These are phyloP conservation scores for Epichloe brachyelytri DNA, from an alignment of 2,329 filamentous ascomycete species.

Conservation along the genomic window DNA sequence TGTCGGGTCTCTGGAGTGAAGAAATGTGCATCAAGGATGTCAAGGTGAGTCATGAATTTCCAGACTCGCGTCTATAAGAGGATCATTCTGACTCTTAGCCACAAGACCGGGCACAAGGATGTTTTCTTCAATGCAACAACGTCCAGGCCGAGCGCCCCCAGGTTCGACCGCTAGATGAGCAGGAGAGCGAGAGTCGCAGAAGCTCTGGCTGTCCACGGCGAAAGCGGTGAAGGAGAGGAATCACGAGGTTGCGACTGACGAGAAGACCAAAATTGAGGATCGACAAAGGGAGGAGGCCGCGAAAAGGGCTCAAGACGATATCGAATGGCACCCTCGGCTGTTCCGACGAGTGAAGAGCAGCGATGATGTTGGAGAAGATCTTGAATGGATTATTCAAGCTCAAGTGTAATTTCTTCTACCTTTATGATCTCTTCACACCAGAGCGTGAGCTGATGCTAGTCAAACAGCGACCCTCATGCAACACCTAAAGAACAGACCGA, in stretches of 20 bases:
- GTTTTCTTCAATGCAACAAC: conserved; percentile 77
- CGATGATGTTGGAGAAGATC: conserved; percentile 73
- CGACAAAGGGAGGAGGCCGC: conserved; percentile 81
- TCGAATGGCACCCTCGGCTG: conserved; percentile 79
- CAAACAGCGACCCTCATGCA: conserved; percentile 21
- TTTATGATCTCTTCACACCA: not conserved
- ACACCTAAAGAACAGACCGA: conserved; percentile 58
- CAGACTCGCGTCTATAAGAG: not conserved
- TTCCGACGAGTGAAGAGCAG: conserved; percentile 66
- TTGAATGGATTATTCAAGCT: conserved; percentile 92
- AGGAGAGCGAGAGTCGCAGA: conserved; percentile 82
- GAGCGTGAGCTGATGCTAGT: conserved; percentile 8
- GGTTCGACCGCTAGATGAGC: conserved; percentile 68
- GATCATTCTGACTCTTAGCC: not conserved
- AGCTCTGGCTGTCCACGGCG: conserved; percentile 70
- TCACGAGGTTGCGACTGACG: conserved; percentile 79
- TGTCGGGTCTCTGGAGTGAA: conserved; percentile 85
- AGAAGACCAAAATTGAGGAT: conserved; percentile 95
- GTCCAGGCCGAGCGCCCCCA: conserved; percentile 60
- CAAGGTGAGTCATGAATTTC: conserved; percentile 37
- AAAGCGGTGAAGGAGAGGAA: conserved; percentile 73
- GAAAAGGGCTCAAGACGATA: conserved; percentile 58
- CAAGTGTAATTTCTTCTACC: conserved; percentile 48
- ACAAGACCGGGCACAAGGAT: conserved; percentile 78
- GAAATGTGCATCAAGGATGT: conserved; percentile 89